Evolutionary conservation across 2,329 filamentous ascomycete genomes (phyloP).

Genomic region (Fusarium paranaense): DNA sequence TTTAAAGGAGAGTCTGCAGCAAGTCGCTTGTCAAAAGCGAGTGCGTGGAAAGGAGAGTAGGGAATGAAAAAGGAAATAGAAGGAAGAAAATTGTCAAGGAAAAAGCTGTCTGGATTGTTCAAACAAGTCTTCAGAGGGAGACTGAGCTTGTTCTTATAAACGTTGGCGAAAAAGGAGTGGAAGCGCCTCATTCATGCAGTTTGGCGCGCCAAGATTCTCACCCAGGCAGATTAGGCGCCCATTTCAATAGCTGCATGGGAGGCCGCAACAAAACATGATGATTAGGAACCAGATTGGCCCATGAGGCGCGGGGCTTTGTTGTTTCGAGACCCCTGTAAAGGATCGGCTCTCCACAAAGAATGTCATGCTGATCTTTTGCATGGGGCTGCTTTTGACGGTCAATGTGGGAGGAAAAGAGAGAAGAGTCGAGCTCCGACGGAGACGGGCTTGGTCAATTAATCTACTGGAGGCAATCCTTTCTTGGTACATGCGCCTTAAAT

Average conservation of each 20-base stretch:
- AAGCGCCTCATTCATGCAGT: background rate
- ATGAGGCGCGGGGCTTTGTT: background rate
- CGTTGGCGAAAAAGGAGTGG: background rate
- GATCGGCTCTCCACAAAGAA: background rate
- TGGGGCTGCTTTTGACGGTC: background rate
- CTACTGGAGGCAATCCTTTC: background rate
- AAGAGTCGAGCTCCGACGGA: background rate
- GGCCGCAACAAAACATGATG: background rate
- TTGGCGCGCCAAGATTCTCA: background rate
- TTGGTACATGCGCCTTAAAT: background rate
- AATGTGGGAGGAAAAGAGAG: background rate
- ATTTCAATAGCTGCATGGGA: background rate
- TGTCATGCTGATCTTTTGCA: background rate
- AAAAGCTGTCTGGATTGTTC: background rate
- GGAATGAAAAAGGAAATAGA: background rate
- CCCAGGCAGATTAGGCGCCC: background rate
- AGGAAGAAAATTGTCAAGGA: background rate
- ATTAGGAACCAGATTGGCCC: background rate
- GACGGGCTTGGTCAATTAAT: background rate
- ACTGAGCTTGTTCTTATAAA: background rate
- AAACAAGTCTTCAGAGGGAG: background rate
- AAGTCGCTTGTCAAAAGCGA: constrained; percentile 25
- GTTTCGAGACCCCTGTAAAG: background rate
- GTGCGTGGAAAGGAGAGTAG: background rate
- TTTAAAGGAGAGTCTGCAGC: background rate